Evolutionary conservation across 73 alveolate genomes (phyloP), one percentile per base, ranked within the genome.

Genomic region (Paramecium biaurelia): DNA sequence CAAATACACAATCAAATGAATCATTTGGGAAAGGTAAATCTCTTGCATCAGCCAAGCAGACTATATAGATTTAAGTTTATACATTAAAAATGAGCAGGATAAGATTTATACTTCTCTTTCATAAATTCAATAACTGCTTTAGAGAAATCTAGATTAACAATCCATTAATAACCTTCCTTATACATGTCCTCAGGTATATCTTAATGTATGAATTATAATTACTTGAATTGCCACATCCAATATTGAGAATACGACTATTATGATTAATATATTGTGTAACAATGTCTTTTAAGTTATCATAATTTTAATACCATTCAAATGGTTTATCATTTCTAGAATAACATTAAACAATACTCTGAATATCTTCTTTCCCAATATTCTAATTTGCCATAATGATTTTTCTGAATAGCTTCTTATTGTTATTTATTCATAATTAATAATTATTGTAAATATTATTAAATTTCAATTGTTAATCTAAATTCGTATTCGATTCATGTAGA

Each of bases 281-380:
- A 59, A 93, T 93, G 70, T 93, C 96, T 82, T 93, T 93, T 42
- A 93, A 68, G 47, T 92, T 93, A 59, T 58, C 92, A 28, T 58
- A 93, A 56, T 92, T 86, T 56, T 93, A 67, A 56, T 85, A 93
- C 96, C 96, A 93, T 72, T 93, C 96, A 49, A 89, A 93, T 32
- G 85, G 92, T 79, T 93, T 92, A 56, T 89, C 90, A 59, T 93
- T 92, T 79, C 96, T 93, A 58, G 28, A 34, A 70, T 23, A 63
- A 41, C 2, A 35, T 9, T 38, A 15, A 23, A 21, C 2, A 18
- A 70, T 87, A 70, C 94, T 76, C 87, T 42, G 85, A 67, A 89
- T 89, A 89, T 89, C 94, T 89, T 57, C 87, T 89, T 35, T 89
- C 94, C 94, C 94, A 89, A 47, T 70, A 89, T 28, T 89, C 94